Conservation (phyloP, 495 filamentous ascomycete species). For the Staphylotrichum tortipilum region DNA sequence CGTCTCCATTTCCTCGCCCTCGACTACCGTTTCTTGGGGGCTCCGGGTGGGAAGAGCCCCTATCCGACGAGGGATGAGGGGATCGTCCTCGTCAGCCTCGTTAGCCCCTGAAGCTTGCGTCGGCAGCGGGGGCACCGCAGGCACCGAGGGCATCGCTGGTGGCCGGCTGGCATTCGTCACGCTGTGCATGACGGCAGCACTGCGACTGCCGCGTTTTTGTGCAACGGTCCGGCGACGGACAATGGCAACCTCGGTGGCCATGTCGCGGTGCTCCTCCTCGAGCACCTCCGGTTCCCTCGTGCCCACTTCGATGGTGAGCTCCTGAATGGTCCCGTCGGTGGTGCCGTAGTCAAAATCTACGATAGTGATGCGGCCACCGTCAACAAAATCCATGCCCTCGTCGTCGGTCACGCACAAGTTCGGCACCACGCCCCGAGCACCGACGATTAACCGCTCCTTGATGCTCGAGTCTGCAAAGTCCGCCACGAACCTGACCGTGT, state of each 20-base stretch:
- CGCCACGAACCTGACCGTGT: constrained; percentile 55
- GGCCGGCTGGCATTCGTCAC: constrained; percentile 20
- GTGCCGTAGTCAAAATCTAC: constrained; percentile 63
- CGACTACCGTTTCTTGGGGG: constrained; percentile 10
- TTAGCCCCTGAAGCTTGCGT: constrained; percentile 14
- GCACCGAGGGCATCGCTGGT: background rate
- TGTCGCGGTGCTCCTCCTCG: constrained; percentile 64
- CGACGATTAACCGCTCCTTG: constrained; percentile 58
- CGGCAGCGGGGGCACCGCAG: constrained; percentile 12
- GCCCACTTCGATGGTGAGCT: constrained; percentile 67
- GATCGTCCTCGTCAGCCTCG: constrained; percentile 33
- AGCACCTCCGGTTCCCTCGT: constrained; percentile 58
- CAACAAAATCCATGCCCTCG: constrained; percentile 67
- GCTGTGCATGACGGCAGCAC: constrained; percentile 28
- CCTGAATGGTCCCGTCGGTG: constrained; percentile 44
- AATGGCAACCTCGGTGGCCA: constrained; percentile 75
- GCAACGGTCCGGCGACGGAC: constrained; percentile 66
- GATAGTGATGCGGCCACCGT: constrained; percentile 69
- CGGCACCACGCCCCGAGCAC: constrained; percentile 65
- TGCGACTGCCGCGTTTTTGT: constrained; percentile 39
- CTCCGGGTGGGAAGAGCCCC: constrained; percentile 14
- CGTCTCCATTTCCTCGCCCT: constrained; percentile 24
- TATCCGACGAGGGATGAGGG: constrained; percentile 33
- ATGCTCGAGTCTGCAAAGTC: constrained; percentile 35
- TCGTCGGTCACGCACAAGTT: constrained; percentile 52